Percentiles rank a stretch among this genome's conserved stretches.
Evolutionary conservation across 106 monocot genomes (phyloP).

Genomic region (Allium sativum): DNA sequence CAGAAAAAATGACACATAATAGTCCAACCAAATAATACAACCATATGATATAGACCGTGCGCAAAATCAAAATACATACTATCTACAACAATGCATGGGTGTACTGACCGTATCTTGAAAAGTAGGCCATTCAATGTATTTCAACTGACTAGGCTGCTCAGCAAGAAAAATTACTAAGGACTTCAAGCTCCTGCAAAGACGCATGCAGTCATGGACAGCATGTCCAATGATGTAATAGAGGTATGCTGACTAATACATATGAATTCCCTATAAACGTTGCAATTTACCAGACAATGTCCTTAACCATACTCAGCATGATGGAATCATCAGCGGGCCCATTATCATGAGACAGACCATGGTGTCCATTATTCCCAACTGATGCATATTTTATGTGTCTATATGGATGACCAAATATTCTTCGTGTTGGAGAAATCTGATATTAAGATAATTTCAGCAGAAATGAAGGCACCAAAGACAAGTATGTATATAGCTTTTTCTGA

Average conservation of each 20-base stretch:
- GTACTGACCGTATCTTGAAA: constrained; percentile 64
- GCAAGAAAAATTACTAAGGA: constrained; percentile 47
- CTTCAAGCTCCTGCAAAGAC: constrained; percentile 40
- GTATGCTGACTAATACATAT: background rate
- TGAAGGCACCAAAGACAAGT: background rate
- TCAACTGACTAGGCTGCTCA: constrained; percentile 88
- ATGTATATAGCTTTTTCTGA: too few species aligned
- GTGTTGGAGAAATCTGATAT: constrained; percentile 8
- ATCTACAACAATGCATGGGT: background rate
- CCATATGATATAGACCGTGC: too few species aligned
- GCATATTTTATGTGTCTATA: constrained; percentile 12
- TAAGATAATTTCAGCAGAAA: background rate
- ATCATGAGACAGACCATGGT: constrained; percentile 3
- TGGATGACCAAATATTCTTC: constrained; percentile 7
- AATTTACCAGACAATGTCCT: constrained; percentile 40
- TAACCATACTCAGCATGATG: constrained; percentile 43
- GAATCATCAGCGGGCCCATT: constrained; percentile 28
- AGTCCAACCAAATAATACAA: too few species aligned
- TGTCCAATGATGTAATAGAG: too few species aligned
- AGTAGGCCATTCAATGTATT: constrained; percentile 85
- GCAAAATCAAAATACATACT: too few species aligned
- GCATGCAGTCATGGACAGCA: background rate
- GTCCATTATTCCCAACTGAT: constrained; percentile 11
- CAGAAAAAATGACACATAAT: too few species aligned
- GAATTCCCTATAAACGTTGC: background rate